A percentile compares a stretch with the other conserved stretches of the same genome.
Evolutionary conservation across 2,329 filamentous ascomycete genomes (phyloP).

Genomic region (Penicillium concentricum): DNA sequence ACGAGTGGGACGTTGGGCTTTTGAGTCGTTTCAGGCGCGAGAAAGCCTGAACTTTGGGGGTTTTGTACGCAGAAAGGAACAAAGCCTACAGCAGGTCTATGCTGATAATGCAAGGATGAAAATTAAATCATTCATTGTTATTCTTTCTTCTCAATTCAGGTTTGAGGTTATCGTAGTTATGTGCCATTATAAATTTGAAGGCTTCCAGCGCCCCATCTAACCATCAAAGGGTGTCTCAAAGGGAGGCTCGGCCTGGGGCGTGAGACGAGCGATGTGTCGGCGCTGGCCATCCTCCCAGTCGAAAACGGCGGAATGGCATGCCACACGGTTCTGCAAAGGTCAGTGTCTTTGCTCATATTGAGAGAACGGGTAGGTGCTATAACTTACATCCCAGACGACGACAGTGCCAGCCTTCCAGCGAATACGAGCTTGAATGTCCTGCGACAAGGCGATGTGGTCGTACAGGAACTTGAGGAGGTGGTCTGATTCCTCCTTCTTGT

Average conservation of each 20-base stretch:
- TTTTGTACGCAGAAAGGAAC: not conserved
- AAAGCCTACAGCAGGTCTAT: not conserved
- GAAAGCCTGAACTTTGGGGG: not conserved
- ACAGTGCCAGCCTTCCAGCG: constrained; percentile 79
- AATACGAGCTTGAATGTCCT: constrained; percentile 71
- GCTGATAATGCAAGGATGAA: not conserved
- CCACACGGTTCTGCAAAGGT: constrained; percentile 63
- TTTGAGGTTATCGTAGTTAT: not conserved
- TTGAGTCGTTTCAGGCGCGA: constrained; percentile 46
- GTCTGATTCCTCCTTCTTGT: constrained; percentile 85
- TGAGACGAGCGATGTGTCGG: constrained; percentile 77
- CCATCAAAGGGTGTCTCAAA: constrained; percentile 64
- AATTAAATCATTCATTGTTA: not conserved
- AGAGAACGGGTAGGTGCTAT: not conserved
- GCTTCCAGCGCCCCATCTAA: constrained; percentile 6
- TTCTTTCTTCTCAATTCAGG: not conserved
- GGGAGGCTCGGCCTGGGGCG: constrained; percentile 76
- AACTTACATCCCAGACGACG: constrained; percentile 72
- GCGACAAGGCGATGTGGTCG: constrained; percentile 69
- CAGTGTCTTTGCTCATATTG: not conserved
- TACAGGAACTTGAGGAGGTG: constrained; percentile 73
- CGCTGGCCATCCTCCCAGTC: constrained; percentile 80
- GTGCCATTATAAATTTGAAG: not conserved
- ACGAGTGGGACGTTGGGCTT: constrained; percentile 56
- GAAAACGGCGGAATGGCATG: constrained; percentile 73